Evolutionary conservation across 2,329 filamentous ascomycete species (phyloP), one percentile per base, ranked within the genome.

Genomic region (Paraconiothyrium sp.): DNA sequence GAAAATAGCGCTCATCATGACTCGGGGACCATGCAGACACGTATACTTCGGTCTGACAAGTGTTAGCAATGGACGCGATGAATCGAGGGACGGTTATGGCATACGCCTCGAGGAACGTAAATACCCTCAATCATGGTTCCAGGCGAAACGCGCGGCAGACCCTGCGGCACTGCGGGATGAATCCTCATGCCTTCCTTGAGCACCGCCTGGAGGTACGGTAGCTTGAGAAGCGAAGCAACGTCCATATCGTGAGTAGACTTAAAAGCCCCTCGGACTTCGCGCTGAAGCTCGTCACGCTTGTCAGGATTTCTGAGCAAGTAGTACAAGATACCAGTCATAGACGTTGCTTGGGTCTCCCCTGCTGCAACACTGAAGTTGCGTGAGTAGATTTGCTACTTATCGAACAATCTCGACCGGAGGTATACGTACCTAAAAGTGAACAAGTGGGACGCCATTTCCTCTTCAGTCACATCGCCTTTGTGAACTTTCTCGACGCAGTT

Each of bases 281-380:
- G 57, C 37, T 54, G 50, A 39, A 72, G 44, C 54, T 64, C 66
- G 54, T 68, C 57, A 41, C 61, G 57, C 6, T 41, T 57, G 1
- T 63, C 58, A 9, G 65, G 67, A 51, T 66, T 55, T 48, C 44
- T 65, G 2, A 68, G 63, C 6, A 78, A 67, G 6, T 69, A 59
- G 57, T 72, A 79, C 0, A 69, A 73, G 8, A 72, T 66, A 6
- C 76, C 77, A 7, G 64, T 67, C 6, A 80, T 63, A 3, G 73
- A 57, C 0, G 78, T 79, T 1, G 77, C 77, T 1, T 75, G 77
- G 0, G 78, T 79, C 61, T 80, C 78, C 1, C 73, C 77, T 5
- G 78, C 78, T 1, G 70, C 78, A 34, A 76, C 57, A 64, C 51
- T 54, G 32, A 11, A 20, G 16, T 14, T 10, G 11, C 22, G 11